A percentile compares a stretch with the other conserved stretches of the same genome.
These are phyloP conservation scores for Chrysopogon serrulatus DNA, from an alignment of 176 grass and related monocot genomes.

Conservation along the genomic window DNA sequence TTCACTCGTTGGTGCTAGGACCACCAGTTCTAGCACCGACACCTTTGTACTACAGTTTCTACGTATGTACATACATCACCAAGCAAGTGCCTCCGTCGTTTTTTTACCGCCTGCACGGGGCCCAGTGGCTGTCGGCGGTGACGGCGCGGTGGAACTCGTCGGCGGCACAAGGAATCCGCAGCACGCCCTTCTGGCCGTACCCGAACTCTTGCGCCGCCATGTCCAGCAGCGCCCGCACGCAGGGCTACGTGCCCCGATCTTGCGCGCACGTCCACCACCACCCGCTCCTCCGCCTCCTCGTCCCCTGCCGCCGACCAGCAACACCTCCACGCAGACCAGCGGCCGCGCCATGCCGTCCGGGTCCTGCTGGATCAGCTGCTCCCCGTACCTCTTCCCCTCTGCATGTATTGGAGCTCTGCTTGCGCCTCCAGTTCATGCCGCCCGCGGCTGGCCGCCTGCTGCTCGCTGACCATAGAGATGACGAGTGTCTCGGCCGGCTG, in stretches of 20 bases:
- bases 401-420: background rate
- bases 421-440: slow-evolving; percentile 28
- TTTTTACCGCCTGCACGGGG: background rate
- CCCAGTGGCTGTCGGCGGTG: background rate
- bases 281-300: slow-evolving; percentile 18
- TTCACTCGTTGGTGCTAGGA: too few species aligned
- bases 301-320: slow-evolving; percentile 23
- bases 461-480: background rate
- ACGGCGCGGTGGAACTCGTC: slow-evolving; percentile 28
- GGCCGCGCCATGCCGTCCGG: background rate
- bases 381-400: background rate
- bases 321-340: slow-evolving; percentile 38
- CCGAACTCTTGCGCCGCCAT: slow-evolving; percentile 48
- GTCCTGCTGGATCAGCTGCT: background rate
- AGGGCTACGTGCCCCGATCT: slow-evolving; percentile 28
- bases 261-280: slow-evolving; percentile 40
- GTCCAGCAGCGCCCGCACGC: slow-evolving; percentile 43
- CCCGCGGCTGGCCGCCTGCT: too few species aligned
- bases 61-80: too few species aligned
- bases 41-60: too few species aligned
- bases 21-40: too few species aligned
- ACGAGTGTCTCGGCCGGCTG: background rate
- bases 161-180: slow-evolving; percentile 45
- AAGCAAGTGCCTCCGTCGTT: too few species aligned
- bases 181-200: slow-evolving; percentile 42